These are phyloP conservation scores for Trifolium subterraneum DNA, from an alignment of 306 rosid genomes.

Conservation along the genomic window DNA sequence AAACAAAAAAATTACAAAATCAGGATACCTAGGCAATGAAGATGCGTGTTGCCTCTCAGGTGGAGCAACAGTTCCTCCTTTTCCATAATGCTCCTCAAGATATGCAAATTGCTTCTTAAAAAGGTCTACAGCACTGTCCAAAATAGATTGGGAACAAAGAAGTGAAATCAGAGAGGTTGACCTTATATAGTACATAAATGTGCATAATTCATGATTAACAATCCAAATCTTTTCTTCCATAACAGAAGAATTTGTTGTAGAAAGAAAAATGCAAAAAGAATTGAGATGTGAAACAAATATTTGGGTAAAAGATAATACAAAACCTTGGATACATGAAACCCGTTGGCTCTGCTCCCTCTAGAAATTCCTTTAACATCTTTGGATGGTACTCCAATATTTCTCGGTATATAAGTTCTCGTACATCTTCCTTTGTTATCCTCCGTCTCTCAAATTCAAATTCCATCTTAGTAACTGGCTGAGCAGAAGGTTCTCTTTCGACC, in stretches of 20 bases:
- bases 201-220: background rate
- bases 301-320: conserved; percentile 21
- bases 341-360: conserved; percentile 97
- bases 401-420: conserved; percentile 92
- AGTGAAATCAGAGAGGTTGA: conserved; percentile 4
- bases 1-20: background rate
- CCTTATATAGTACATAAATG: background rate
- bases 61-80: conserved; percentile 78
- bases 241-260: background rate
- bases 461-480: conserved; percentile 99
- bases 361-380: conserved; percentile 88
- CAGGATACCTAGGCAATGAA: conserved; percentile 82
- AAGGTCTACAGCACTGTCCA: conserved; percentile 91
- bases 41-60: conserved; percentile 98
- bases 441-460: conserved; percentile 99
- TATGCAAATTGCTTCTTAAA: conserved; percentile 97
- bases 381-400: conserved; percentile 98
- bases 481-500: conserved; percentile 97
- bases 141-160: conserved; percentile 9
- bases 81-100: conserved; percentile 96
- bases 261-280: background rate
- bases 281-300: conserved; percentile 29
- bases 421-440: conserved; percentile 97
- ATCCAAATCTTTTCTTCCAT: background rate
- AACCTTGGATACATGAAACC: conserved; percentile 99